These are phyloP conservation scores for Calamus simplicifolius DNA, from an alignment of 176 grass and related monocot genomes.

Conservation along the genomic window DNA sequence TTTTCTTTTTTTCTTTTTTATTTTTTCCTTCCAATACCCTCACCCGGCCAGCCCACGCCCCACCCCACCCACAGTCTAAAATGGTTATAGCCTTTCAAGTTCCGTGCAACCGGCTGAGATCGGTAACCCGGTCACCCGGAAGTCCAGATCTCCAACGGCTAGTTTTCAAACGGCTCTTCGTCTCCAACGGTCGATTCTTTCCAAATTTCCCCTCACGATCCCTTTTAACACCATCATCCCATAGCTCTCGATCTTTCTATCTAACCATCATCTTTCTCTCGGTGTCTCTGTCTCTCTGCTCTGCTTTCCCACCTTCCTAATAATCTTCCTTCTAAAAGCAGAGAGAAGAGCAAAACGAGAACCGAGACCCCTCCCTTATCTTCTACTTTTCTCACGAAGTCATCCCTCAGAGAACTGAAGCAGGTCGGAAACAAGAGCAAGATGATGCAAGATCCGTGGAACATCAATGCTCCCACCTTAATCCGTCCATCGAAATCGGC, in stretches of 20 bases:
- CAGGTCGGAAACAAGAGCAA: background rate
- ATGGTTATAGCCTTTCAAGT: no score
- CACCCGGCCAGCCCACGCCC: no score
- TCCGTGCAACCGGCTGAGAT: no score
- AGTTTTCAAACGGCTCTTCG: slow-evolving; percentile 43
- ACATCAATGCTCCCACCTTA: slow-evolving; percentile 10
- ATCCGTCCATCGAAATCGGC: slow-evolving; percentile 55
- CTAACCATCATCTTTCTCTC: background rate
- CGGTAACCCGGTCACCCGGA: no score
- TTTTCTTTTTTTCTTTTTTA: no score
- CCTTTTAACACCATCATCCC: slow-evolving; percentile 17
- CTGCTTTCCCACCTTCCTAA: no score
- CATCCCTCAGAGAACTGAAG: no score
- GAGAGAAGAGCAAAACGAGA: slow-evolving; percentile 20
- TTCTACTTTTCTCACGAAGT: background rate
- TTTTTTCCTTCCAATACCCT: no score
- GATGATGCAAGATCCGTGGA: slow-evolving; percentile 55
- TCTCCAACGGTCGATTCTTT: slow-evolving; percentile 49
- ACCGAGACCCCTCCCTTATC: background rate
- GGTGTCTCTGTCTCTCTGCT: background rate
- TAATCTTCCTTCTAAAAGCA: background rate
- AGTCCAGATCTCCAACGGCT: slow-evolving; percentile 14
- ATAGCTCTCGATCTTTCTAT: background rate
- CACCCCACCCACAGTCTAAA: no score
- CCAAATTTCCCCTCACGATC: background rate